Conservation (phyloP, 2,329 filamentous ascomycete genomes). For the Fusarium newnesense region DNA sequence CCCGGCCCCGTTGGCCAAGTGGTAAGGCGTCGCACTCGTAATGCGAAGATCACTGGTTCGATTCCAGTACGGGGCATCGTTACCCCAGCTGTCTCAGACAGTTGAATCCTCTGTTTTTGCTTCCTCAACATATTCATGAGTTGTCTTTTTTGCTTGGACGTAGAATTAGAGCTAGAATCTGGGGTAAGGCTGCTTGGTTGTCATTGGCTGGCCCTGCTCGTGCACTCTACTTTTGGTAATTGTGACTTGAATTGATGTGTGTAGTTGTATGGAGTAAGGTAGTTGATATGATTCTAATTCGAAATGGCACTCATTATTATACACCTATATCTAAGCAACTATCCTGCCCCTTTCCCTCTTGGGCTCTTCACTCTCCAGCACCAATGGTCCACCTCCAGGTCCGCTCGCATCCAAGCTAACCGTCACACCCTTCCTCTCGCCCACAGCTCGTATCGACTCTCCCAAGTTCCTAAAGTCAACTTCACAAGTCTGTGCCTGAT, state of each 20-base stretch:
- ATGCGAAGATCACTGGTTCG: constrained; percentile 40
- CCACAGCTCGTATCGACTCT: constrained; percentile 79
- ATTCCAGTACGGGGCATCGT: constrained; percentile 31
- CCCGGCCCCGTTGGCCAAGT: constrained; percentile 38
- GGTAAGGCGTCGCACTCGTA: constrained; percentile 43
- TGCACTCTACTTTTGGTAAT: not conserved
- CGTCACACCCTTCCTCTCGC: constrained; percentile 77
- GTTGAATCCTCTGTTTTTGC: constrained; percentile 9
- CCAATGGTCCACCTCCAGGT: constrained; percentile 71
- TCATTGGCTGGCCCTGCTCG: not conserved
- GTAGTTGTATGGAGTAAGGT: not conserved
- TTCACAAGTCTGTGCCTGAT: constrained; percentile 66
- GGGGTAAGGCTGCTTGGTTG: not conserved
- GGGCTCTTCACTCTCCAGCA: constrained; percentile 68
- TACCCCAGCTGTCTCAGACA: constrained; percentile 8
- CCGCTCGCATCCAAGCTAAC: constrained; percentile 77
- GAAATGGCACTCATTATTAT: not conserved
- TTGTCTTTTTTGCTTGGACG: not conserved
- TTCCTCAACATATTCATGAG: accelerated
- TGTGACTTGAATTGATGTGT: not conserved
- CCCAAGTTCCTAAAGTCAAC: constrained; percentile 83
- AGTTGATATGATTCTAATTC: not conserved
- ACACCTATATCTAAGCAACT: constrained; percentile 46
- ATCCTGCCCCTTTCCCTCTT: constrained; percentile 48
- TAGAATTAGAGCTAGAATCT: not conserved